Base-by-base conservation (phyloP, 148 eudicot genomes). In the Fagopyrum tataricum region DNA sequence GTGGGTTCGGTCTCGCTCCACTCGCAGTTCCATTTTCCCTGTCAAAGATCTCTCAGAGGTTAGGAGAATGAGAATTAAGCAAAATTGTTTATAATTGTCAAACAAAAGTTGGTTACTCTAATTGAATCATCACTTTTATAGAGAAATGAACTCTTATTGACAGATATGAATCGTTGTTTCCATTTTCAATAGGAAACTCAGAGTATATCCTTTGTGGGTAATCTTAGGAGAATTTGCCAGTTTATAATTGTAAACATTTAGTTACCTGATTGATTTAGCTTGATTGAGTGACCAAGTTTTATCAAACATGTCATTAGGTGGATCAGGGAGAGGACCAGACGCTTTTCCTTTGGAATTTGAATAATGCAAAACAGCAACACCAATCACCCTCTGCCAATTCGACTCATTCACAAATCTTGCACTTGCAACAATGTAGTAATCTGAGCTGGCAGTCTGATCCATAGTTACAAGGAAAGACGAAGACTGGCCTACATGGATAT, bases 1-100 rank as follows among this genome's bases (percentile, higher is more conserved):
- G 99, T 21, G 99, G 96, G 73, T 95, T 95, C 7, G 96, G 96
- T 39, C 99, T 92, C 59, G 99, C 97, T 73, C 97, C 97, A 83
- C 99, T 92, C 17, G 99, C 96, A 62, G 91, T 68, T 40, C 72
- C 88, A 51, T 95, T 95, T 82, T 86, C 89, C 96, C 99, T 95
- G 87, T 49, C 47, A 61, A 64, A 31, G n/a, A n/a, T n/a, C n/a
- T n/a, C n/a, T n/a, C n/a, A n/a, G n/a, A n/a, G n/a, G n/a, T n/a
- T n/a, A n/a, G n/a, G n/a, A n/a, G n/a, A n/a, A n/a, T n/a, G n/a
- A n/a, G n/a, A n/a, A n/a, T n/a, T n/a, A n/a, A n/a, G n/a, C n/a
- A n/a, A n/a, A n/a, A n/a, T n/a, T n/a, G n/a, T n/a, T n/a, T n/a
- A n/a, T n/a, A n/a, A n/a, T n/a, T n/a, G n/a, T n/a, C n/a, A n/a